Percentiles rank a stretch among this genome's conserved stretches.
Evolutionary conservation across 2,329 filamentous ascomycete species (phyloP).

Genomic region (Phialophora tarda): DNA sequence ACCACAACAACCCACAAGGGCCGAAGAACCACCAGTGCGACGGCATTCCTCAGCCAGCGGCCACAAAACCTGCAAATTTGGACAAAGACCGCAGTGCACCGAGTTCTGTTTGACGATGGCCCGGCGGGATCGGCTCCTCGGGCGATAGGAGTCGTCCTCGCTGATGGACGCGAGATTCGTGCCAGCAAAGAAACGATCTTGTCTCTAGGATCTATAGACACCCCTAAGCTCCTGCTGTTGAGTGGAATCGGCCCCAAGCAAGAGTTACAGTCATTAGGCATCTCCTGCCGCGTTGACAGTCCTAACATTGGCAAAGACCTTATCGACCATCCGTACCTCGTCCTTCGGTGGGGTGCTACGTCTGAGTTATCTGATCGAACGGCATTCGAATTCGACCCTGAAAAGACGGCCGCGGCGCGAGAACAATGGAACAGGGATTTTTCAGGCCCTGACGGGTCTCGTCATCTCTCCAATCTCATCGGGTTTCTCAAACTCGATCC

Average conservation of each 20-base stretch:
- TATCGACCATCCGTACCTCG: neutral
- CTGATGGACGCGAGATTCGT: neutral
- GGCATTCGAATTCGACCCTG: neutral
- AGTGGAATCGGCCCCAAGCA: conserved; percentile 1
- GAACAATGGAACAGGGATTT: neutral
- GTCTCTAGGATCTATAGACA: neutral
- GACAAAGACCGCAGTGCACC: neutral
- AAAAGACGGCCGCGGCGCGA: neutral
- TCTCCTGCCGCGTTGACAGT: neutral
- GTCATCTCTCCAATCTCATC: neutral
- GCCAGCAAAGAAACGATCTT: neutral
- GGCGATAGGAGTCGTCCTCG: neutral
- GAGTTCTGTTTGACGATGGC: neutral
- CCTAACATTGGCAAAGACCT: neutral
- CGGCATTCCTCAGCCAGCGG: neutral
- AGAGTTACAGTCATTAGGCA: neutral
- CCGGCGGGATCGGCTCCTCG: neutral
- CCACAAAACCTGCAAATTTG: conserved; percentile 8
- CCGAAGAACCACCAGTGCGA: neutral
- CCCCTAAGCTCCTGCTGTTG: neutral
- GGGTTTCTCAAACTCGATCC: conserved; percentile 4
- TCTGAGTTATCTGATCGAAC: neutral
- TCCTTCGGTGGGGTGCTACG: neutral
- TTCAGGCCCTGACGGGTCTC: neutral
- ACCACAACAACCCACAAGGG: conserved; percentile 5